Conservation (phyloP, 2,329 filamentous ascomycete genomes). For the Fusarium nanum region DNA sequence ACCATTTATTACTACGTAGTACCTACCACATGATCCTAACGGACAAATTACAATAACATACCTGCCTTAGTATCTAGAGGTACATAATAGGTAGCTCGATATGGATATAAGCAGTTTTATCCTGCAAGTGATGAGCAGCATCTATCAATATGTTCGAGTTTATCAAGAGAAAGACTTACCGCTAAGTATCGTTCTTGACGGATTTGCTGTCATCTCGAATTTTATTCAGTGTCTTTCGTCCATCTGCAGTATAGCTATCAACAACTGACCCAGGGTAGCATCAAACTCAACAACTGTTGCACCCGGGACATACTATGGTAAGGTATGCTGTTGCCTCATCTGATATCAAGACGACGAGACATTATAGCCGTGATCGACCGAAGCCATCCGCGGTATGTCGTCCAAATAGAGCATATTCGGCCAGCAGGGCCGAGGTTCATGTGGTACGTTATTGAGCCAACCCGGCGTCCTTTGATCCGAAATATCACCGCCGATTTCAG, state of each 20-base stretch:
- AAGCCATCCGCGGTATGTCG: constrained; percentile 2
- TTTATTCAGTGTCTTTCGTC: background rate
- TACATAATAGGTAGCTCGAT: background rate
- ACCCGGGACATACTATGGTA: constrained; percentile 25
- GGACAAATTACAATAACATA: constrained; percentile 2
- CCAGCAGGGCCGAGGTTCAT: constrained; percentile 43
- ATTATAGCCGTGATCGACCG: constrained; percentile 12
- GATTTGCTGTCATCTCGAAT: background rate
- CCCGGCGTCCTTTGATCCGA: constrained; percentile 44
- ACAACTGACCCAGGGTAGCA: constrained; percentile 6
- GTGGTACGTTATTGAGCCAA: constrained; percentile 7
- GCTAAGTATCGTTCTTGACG: background rate
- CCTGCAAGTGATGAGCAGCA: background rate
- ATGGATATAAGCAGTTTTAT: background rate
- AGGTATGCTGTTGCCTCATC: constrained; percentile 24
- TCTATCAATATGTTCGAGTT: background rate
- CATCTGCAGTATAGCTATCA: background rate
- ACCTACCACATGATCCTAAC: constrained; percentile 26
- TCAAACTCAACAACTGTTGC: background rate
- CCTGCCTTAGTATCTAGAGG: too few species aligned
- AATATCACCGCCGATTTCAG: constrained; percentile 20
- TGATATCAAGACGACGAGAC: background rate
- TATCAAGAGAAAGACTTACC: background rate
- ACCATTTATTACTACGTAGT: constrained; percentile 15
- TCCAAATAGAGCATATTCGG: constrained; percentile 13